Percentiles rank a stretch among this genome's conserved stretches.
These are phyloP conservation scores for Taiwanofungus camphoratus DNA, from an alignment of 1,284 basidiomycete species.

Conservation along the genomic window DNA sequence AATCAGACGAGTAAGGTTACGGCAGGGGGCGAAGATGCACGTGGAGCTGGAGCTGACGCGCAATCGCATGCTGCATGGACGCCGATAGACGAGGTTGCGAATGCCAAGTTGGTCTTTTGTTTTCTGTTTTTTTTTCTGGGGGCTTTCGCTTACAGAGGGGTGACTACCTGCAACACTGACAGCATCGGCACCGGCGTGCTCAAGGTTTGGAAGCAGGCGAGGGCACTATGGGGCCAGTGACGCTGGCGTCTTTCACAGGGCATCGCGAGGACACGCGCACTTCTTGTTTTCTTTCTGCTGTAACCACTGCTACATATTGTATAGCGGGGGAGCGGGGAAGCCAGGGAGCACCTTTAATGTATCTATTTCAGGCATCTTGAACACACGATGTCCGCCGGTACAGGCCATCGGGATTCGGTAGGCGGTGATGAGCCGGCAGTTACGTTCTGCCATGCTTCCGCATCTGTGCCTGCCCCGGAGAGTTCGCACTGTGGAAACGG, in stretches of 20 bases:
- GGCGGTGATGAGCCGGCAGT: neutral
- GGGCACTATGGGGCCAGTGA: constrained; percentile 24
- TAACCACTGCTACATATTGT: too few species aligned
- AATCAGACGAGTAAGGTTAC: constrained; percentile 12
- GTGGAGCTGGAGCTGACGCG: neutral
- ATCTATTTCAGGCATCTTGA: too few species aligned
- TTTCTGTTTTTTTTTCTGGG: constrained; percentile 1
- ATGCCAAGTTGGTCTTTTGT: constrained; percentile 52
- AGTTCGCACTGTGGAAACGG: too few species aligned
- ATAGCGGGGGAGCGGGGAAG: too few species aligned
- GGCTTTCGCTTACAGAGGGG: constrained; percentile 6
- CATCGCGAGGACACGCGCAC: too few species aligned
- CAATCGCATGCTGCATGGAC: constrained; percentile 49
- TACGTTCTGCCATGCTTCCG: neutral
- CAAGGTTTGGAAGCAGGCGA: constrained; percentile 32
- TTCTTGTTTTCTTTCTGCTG: too few species aligned
- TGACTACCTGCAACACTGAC: constrained; percentile 4
- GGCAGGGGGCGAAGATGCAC: neutral
- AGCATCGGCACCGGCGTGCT: constrained; percentile 34
- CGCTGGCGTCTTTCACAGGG: neutral
- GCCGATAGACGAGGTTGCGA: constrained; percentile 44
- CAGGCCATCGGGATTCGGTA: neutral
- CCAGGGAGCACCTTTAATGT: too few species aligned
- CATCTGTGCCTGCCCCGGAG: neutral
- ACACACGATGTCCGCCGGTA: neutral